Conservation (phyloP, 148 eudicot genomes). For the Euryodendron excelsum region DNA sequence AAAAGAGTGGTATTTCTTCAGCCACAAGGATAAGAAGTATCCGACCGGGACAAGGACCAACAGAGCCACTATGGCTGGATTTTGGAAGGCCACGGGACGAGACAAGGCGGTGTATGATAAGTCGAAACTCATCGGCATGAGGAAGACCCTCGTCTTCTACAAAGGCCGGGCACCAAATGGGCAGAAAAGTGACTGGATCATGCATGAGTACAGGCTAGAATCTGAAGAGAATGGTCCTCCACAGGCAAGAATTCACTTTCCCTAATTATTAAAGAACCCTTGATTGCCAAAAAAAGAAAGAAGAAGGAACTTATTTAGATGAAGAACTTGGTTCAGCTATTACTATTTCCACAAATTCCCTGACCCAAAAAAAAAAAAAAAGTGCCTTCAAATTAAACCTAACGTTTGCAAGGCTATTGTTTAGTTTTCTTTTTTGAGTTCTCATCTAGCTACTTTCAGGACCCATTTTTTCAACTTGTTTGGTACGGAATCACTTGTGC, state of each 20-base stretch:
- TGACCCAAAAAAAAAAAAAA: not conserved
- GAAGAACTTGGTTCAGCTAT: too few species aligned
- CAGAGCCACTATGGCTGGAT: conserved; percentile 83
- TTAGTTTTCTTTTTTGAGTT: not conserved
- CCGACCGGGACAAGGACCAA: conserved; percentile 85
- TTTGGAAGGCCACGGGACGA: conserved; percentile 91
- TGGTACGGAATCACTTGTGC: conserved; percentile 1
- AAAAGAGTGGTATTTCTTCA: conserved; percentile 82
- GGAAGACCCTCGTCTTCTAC: conserved; percentile 90
- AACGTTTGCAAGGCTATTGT: not conserved
- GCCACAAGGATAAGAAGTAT: conserved; percentile 79
- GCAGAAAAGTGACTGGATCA: conserved; percentile 84
- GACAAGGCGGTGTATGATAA: conserved; percentile 76
- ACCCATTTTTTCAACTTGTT: not conserved
- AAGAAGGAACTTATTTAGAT: too few species aligned
- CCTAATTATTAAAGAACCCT: not conserved
- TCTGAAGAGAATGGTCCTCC: conserved; percentile 83
- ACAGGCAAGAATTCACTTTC: conserved; percentile 44
- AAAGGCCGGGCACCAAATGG: conserved; percentile 90
- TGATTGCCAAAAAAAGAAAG: not conserved
- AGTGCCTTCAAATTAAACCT: not conserved
- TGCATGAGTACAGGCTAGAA: conserved; percentile 93
- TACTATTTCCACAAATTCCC: too few species aligned
- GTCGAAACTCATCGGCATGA: conserved; percentile 69
- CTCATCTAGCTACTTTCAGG: not conserved